Conservation (phyloP, 345 rosid genomes). For the Hibiscus tridactylites region DNA sequence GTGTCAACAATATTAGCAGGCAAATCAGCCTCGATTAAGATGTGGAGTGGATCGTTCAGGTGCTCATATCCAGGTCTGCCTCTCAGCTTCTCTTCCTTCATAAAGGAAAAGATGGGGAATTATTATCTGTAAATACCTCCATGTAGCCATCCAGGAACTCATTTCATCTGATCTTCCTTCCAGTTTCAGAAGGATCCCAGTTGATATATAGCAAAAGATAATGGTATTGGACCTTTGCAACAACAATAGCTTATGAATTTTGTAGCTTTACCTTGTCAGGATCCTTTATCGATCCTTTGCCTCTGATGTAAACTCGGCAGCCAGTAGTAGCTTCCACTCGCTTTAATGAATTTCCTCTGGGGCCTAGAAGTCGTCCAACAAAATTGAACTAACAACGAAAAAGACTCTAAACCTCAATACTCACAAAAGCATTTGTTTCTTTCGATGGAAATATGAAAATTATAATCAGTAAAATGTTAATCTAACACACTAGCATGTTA, state of each 20-base stretch:
- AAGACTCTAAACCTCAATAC: constrained; percentile 1
- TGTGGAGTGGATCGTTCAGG: constrained; percentile 65
- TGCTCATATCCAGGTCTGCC: constrained; percentile 76
- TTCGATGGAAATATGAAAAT: not conserved
- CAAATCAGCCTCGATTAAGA: constrained; percentile 67
- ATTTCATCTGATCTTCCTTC: not conserved
- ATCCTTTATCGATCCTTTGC: constrained; percentile 73
- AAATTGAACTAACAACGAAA: constrained; percentile 66
- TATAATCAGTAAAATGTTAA: not conserved
- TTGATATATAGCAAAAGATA: not conserved
- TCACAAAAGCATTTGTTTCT: not conserved
- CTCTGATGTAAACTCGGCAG: constrained; percentile 95
- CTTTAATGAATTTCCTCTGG: constrained; percentile 96
- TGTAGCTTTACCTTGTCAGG: constrained; percentile 65
- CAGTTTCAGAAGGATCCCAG: not conserved
- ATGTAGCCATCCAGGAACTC: not conserved
- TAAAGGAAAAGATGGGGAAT: constrained; percentile 13
- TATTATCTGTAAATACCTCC: not conserved
- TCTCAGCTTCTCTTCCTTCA: constrained; percentile 63
- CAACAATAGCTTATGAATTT: not conserved
- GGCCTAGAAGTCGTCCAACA: constrained; percentile 96
- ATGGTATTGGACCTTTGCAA: constrained; percentile 4
- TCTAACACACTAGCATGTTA: not conserved
- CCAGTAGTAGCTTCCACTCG: constrained; percentile 98
- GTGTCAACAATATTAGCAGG: constrained; percentile 54